Evolutionary conservation across 2,329 filamentous ascomycete genomes (phyloP).

Genomic region (Phaeosphaeria sp.): DNA sequence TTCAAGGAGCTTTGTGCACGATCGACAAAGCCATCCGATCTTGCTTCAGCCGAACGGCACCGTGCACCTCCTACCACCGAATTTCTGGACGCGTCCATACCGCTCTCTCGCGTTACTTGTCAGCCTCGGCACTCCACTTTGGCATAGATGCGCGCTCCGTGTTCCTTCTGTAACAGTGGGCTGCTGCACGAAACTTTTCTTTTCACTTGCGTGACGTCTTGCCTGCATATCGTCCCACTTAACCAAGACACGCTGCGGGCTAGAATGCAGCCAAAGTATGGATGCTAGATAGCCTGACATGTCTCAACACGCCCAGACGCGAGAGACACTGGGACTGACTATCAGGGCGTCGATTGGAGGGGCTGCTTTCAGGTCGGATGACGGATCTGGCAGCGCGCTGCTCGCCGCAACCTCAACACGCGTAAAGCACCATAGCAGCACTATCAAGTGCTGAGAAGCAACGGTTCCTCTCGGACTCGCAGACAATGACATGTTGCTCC

Average conservation of each 20-base stretch:
- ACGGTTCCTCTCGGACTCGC: neutral
- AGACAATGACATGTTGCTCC: neutral
- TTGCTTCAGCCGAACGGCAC: conserved; percentile 23
- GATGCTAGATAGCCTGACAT: neutral
- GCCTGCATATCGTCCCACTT: conserved; percentile 13
- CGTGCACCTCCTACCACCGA: conserved; percentile 27
- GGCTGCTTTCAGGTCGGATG: neutral
- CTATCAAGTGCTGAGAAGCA: neutral
- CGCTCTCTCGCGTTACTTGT: conserved; percentile 32
- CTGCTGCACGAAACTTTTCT: conserved; percentile 36
- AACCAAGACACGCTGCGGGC: neutral
- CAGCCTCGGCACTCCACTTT: conserved; percentile 29
- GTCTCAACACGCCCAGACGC: neutral
- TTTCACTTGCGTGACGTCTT: conserved; percentile 33
- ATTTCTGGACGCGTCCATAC: conserved; percentile 44
- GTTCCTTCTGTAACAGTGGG: conserved; percentile 23
- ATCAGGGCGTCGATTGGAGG: neutral
- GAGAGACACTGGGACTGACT: neutral
- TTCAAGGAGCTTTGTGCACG: neutral
- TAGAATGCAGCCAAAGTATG: neutral
- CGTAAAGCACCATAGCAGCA: neutral
- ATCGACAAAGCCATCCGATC: conserved; percentile 11
- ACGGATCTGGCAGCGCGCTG: neutral
- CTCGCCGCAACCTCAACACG: neutral
- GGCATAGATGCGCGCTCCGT: conserved; percentile 14